phyloP scores from a whole-genome alignment of 139 green algal genomes.

The Penium margaritaceum region DNA sequence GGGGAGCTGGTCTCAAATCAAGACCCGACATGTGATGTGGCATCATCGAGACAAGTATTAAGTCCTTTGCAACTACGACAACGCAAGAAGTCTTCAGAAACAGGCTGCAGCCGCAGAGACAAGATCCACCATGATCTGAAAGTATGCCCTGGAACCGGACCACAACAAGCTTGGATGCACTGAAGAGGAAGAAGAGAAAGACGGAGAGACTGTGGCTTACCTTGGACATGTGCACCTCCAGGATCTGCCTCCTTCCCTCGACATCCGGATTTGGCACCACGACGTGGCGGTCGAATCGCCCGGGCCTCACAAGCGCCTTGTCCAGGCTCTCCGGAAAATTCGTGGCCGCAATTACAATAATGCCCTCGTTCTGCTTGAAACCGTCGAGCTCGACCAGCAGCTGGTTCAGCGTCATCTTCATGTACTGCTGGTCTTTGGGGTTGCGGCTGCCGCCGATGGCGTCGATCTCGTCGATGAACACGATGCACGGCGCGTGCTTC shows the following conservation, averaged over 20 bases:
- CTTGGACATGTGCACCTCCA: constrained; percentile 71
- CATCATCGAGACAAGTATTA: no score
- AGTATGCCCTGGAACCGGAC: no score
- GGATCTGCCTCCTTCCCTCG: constrained; percentile 79
- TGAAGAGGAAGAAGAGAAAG: no score
- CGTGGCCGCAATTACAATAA: constrained; percentile 92
- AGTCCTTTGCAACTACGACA: no score
- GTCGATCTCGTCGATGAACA: constrained; percentile 99
- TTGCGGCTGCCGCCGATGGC: constrained; percentile 82
- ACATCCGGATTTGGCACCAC: constrained; percentile 93
- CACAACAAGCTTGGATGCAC: no score
- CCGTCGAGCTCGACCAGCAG: constrained; percentile 97
- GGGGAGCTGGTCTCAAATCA: no score
- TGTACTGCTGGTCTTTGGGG: constrained; percentile 64
- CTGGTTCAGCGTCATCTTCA: constrained; percentile 99
- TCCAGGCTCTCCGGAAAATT: constrained; percentile 94
- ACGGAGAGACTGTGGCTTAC: constrained; percentile 19
- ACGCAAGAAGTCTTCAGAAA: no score
- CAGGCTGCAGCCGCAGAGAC: no score
- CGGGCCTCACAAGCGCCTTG: constrained; percentile 79
- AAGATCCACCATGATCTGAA: no score
- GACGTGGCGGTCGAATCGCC: constrained; percentile 87
- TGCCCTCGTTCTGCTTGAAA: constrained; percentile 82
- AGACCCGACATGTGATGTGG: no score
- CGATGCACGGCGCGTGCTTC: constrained; percentile 84